Evolutionary conservation across 257 asterid species (phyloP), one percentile per base, ranked within the genome.

Genomic region (Knoxia roxburghii): DNA sequence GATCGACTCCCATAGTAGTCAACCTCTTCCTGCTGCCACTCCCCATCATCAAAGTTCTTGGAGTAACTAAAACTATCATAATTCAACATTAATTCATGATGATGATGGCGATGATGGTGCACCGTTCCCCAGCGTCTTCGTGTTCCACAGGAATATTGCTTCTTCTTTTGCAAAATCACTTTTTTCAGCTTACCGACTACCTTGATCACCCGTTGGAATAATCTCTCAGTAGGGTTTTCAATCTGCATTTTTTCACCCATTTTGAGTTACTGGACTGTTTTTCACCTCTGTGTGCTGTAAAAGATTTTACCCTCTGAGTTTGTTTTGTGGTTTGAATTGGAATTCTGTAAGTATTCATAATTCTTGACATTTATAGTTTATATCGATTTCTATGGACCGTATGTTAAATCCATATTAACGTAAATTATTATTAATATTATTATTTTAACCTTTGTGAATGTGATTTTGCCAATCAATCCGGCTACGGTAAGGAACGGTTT

Each of bases 11-110:
- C 0, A 2, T 35, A 20, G 68, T 37, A 70, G 9, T 70, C 74
- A 14, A 32, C 61, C 35, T 70, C 74, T 58, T 70, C 63, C 17
- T 61, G 74, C n/a, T 61, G 68, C 74, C 74, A 61, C 45, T 37
- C 17, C 30, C 74, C 68, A 35, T 70, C 68, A 30, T 61, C 74
- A 51, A 61, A 70, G 21, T 70, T 70, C 64, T 24, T 61, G 11
- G 27, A 33, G 26, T 61, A 70, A 49, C 54, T 39, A 23, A 49
- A 53, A 32, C 26, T 35, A 41, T 61, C 68, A 61, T 70, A 50
- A 17, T 23, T 53, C 68, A 35, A 0, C 12, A 10, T 21, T 11
- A n/a, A 17, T 2, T 50, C 12, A 30, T 29, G 37, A 4, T 39
- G 11, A n/a, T n/a, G n/a, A n/a, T n/a, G n/a, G n/a, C n/a, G n/a